These are phyloP conservation scores for Friedmanniomyces simplex DNA, from an alignment of 495 filamentous ascomycete species.

Conservation along the genomic window DNA sequence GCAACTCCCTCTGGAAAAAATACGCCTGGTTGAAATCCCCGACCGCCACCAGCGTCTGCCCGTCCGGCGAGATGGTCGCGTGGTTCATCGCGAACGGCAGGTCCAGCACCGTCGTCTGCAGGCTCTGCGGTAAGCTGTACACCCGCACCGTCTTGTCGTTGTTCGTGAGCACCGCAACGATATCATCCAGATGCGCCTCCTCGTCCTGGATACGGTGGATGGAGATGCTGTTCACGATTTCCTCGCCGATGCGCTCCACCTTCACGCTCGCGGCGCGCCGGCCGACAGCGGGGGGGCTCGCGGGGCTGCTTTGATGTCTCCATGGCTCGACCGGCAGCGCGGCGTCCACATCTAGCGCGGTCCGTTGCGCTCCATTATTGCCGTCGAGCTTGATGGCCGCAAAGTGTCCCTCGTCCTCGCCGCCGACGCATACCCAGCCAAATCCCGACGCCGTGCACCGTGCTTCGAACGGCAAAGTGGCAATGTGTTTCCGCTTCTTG, in stretches of 20 bases:
- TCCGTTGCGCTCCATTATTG: constrained; percentile 30
- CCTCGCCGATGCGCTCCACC: constrained; percentile 33
- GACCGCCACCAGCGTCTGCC: constrained; percentile 66
- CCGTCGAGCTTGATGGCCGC: constrained; percentile 59
- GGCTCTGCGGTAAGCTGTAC: constrained; percentile 55
- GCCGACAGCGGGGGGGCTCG: neutral
- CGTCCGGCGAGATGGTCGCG: constrained; percentile 82
- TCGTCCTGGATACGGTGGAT: constrained; percentile 47
- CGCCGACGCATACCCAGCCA: constrained; percentile 85
- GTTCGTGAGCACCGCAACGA: constrained; percentile 64
- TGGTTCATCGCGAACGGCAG: constrained; percentile 83
- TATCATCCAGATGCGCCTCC: constrained; percentile 40
- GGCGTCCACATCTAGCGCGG: constrained; percentile 44
- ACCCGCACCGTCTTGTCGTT: constrained; percentile 82
- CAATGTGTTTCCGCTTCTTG: constrained; percentile 62
- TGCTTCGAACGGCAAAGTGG: constrained; percentile 68
- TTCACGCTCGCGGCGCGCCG: constrained; percentile 22
- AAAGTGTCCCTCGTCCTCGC: constrained; percentile 70
- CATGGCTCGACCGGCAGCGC: constrained; percentile 47
- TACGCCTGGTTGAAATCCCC: constrained; percentile 77
- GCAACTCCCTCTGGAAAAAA: constrained; percentile 50
- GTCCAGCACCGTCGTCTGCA: constrained; percentile 54
- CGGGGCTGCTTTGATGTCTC: constrained; percentile 6
- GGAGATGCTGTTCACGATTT: constrained; percentile 61
- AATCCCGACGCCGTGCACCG: constrained; percentile 73